Conservation (phyloP, 2,329 filamentous ascomycete genomes). For the Colletotrichum spaethianum region DNA sequence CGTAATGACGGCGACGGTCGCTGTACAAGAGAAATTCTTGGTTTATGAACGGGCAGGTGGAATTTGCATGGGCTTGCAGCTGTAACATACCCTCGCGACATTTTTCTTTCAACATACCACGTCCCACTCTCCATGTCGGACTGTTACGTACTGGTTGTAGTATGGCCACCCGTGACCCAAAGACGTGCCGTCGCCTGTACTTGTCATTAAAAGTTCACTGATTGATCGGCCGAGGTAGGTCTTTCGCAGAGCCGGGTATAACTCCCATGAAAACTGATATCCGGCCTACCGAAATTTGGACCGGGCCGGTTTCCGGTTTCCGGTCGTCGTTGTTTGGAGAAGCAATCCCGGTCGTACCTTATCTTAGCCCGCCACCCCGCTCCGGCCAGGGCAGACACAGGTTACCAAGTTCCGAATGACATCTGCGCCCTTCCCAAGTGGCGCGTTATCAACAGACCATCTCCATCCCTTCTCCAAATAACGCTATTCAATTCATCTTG, state of each 20-base stretch:
- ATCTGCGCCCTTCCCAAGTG: constrained; percentile 30
- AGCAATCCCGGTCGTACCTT: constrained; percentile 35
- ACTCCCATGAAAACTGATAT: not conserved
- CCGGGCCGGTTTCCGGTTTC: constrained; percentile 40
- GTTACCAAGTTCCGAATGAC: constrained; percentile 17
- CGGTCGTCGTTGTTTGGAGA: constrained; percentile 24
- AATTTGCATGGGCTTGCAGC: constrained; percentile 34
- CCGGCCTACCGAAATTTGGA: constrained; percentile 18
- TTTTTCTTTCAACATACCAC: constrained; percentile 36
- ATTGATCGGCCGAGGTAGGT: not conserved
- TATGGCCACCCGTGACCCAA: not conserved
- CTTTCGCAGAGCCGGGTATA: not conserved
- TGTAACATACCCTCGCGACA: constrained; percentile 41
- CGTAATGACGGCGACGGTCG: constrained; percentile 26
- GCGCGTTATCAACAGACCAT: constrained; percentile 25
- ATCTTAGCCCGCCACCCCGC: constrained; percentile 38
- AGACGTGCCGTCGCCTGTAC: not conserved
- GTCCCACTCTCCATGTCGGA: not conserved
- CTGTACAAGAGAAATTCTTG: constrained; percentile 35
- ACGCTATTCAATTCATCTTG: not conserved
- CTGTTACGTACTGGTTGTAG: not conserved
- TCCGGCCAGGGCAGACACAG: constrained; percentile 6
- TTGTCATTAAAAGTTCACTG: not conserved
- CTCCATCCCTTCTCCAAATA: not conserved
- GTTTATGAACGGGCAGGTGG: constrained; percentile 35